Base-by-base conservation (phyloP, 2,329 filamentous ascomycete species). In the Monosporascus sp. region DNA sequence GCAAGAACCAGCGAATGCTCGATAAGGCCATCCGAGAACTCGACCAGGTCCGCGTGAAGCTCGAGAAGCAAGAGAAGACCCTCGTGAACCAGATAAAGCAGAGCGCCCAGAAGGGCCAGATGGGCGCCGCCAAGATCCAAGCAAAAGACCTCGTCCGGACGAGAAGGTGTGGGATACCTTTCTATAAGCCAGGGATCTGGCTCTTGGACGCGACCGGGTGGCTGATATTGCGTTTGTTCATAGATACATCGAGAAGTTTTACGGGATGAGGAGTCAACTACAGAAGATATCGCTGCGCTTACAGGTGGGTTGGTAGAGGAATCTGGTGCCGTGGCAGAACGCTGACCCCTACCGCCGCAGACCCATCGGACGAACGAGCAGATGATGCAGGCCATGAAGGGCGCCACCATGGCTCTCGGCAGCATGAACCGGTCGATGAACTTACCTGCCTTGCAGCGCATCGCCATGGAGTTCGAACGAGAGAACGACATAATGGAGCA, bases 371-470 rank as follows among this genome's bases (percentile, higher is more conserved):
- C 92, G 61, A 99, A 99, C 72, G 94, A 99, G 72, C 93, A 97
- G 73, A 99, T 99, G 94, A 97, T 97, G 92, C 91, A 96, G 73
- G 94, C 92, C 8, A 97, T 99, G 94, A 99, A 97, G 73, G 94
- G 94, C 36, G 94, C 94, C 5, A 97, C 94, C 1, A 86, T 87
- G 73, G 86, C 96, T 3, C 78, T 99, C 7, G 91, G 92, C 52
- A 95, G 89, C 75, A 99, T 99, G 94, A 99, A 99, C 73, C 83
- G 89, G 60, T 90, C 90, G 59, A 97, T 97, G 92, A 97, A 99
- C 69, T 84, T 99, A 3, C 94, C 94, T 0, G 91, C 91, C 19
- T 78, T 99, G 36, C 93, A 97, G 71, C 85, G 93, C 54, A 99
- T 99, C 68, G 93, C 94, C 20, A 96, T 97, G 92, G 94, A 99